Percentiles rank a stretch among this genome's conserved stretches.
phyloP scores from a whole-genome alignment of 2,329 filamentous ascomycete genomes.

The Periconia digitata region DNA sequence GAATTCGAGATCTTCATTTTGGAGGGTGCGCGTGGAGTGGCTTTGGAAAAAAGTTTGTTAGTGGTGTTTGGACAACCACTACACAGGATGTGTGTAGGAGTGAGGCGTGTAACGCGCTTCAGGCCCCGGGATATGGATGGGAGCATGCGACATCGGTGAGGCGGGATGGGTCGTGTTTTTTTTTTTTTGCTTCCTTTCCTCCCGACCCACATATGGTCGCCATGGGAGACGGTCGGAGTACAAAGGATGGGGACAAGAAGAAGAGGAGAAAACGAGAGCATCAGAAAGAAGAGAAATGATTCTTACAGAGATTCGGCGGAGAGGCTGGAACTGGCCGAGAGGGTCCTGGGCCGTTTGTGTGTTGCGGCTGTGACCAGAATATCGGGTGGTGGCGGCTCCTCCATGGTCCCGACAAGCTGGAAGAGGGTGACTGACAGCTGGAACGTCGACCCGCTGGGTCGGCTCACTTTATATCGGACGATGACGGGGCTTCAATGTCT shows the following conservation, averaged over 20 bases:
- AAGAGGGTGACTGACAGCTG: constrained; percentile 20
- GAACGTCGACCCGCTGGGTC: background rate
- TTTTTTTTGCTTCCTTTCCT: no score
- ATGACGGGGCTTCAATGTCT: no score
- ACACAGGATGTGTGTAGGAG: background rate
- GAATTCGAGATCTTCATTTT: constrained; percentile 56
- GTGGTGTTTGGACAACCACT: no score
- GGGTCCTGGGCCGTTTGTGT: constrained; percentile 35
- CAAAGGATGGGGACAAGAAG: background rate
- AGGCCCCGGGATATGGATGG: background rate
- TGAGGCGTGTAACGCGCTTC: background rate
- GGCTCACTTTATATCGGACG: background rate
- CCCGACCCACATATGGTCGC: no score
- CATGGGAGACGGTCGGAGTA: background rate
- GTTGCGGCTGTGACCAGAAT: constrained; percentile 35
- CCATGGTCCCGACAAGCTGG: constrained; percentile 16
- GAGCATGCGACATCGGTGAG: no score
- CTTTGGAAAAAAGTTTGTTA: constrained; percentile 12
- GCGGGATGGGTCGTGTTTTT: no score
- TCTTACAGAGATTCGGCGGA: constrained; percentile 39
- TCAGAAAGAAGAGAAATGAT: constrained; percentile 1
- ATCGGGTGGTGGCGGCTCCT: constrained; percentile 40
- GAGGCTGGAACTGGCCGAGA: constrained; percentile 32
- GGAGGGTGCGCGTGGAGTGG: constrained; percentile 40
- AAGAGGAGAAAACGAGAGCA: background rate